These are phyloP conservation scores for Trichoderma koningii DNA, from an alignment of 2,329 filamentous ascomycete species.

Conservation along the genomic window DNA sequence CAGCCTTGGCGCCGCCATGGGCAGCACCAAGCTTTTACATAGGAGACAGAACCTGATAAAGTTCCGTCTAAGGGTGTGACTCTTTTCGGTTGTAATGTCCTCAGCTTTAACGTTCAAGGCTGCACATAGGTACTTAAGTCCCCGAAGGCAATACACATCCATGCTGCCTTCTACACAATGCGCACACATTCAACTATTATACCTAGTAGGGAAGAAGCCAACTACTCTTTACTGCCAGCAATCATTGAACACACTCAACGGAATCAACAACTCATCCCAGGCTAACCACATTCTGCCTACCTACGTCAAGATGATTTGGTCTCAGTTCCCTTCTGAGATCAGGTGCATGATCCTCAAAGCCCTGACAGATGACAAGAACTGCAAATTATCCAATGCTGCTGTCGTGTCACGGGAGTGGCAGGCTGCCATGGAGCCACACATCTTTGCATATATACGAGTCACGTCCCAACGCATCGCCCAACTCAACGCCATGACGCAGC, in stretches of 20 bases:
- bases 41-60: not conserved
- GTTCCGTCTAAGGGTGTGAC: not conserved
- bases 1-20: too few species aligned
- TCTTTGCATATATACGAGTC: constrained; percentile 35
- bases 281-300: not conserved
- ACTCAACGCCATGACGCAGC: constrained; percentile 30
- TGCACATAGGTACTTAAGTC: not conserved
- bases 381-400: constrained; percentile 10
- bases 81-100: not conserved
- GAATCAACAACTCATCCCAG: not conserved
- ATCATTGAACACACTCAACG: not conserved
- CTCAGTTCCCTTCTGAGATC: constrained; percentile 5
- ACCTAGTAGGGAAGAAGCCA: not conserved
- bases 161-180: constrained; percentile 2
- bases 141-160: not conserved
- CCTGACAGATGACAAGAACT: constrained; percentile 11
- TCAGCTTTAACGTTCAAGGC: not conserved
- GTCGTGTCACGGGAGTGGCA: constrained; percentile 31
- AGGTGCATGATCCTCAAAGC: constrained; percentile 4
- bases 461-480: constrained; percentile 32
- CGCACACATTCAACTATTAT: not conserved
- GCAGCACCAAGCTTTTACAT: not conserved
- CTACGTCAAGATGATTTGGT: constrained; percentile 18
- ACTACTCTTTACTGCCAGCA: not conserved
- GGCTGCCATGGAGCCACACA: constrained; percentile 33